Percentiles rank a stretch among this genome's conserved stretches.
Evolutionary conservation across 202 grass and related monocot species (phyloP).

Genomic region (Zoysia matrella): DNA sequence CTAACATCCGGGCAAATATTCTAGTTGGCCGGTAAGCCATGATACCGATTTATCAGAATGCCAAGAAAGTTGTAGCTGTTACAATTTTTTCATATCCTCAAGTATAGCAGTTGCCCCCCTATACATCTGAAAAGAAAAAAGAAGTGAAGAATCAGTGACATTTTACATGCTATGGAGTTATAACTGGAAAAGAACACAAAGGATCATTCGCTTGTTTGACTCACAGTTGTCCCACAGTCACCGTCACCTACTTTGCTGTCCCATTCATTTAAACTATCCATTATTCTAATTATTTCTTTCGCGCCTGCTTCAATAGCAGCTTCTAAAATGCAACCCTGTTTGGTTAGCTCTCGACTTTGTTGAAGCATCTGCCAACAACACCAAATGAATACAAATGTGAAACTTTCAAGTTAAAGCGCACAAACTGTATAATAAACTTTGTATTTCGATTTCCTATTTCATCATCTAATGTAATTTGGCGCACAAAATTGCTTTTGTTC

Average conservation of each 20-base stretch:
- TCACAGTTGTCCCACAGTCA: conserved; percentile 91
- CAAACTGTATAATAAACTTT: neutral
- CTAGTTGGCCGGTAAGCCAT: too few relatives aligned
- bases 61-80: neutral
- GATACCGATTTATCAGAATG: too few relatives aligned
- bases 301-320: conserved; percentile 83
- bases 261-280: conserved; percentile 21
- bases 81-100: conserved; percentile 97
- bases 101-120: conserved; percentile 89
- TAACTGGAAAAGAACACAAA: conserved; percentile 15
- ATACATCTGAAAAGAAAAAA: conserved; percentile 82
- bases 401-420: conserved; percentile 16
- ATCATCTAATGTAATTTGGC: neutral
- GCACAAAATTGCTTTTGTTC: neutral
- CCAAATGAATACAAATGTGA: conserved; percentile 25
- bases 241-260: conserved; percentile 97
- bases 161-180: conserved; percentile 1
- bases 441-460: conserved; percentile 4
- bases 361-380: conserved; percentile 59
- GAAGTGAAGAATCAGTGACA: conserved; percentile 18
- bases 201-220: conserved; percentile 33
- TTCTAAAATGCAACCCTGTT: conserved; percentile 72
- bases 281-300: conserved; percentile 81
- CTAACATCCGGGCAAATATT: conserved; percentile 12
- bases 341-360: conserved; percentile 69